Percentiles rank a stretch among this genome's conserved stretches.
These are phyloP conservation scores for Colletotrichum sp. DNA, from an alignment of 2,329 filamentous ascomycete species.

Conservation along the genomic window DNA sequence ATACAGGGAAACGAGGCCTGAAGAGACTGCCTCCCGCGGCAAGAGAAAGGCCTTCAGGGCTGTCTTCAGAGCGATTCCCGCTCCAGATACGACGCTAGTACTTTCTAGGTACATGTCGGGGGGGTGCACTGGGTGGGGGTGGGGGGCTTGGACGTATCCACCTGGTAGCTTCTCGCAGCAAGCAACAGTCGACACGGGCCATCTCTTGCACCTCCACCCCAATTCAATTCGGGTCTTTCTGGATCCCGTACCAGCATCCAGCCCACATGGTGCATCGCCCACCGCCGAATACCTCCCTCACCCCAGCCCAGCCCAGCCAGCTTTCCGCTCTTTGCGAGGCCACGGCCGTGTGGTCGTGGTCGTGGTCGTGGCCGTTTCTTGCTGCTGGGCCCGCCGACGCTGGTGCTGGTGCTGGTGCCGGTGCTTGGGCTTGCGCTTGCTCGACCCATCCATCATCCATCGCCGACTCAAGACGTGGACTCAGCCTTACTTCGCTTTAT, in stretches of 20 bases:
- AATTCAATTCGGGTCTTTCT: neutral
- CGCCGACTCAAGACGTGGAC: neutral
- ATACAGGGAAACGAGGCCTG: neutral
- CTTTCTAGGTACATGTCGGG: neutral
- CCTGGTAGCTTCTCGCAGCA: neutral
- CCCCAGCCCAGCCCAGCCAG: neutral
- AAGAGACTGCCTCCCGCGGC: neutral
- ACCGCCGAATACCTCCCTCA: conserved; percentile 6
- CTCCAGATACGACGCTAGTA: conserved; percentile 4
- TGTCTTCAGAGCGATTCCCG: neutral
- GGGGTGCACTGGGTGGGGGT: neutral
- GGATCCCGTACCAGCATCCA: neutral
- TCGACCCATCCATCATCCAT: neutral
- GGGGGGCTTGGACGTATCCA: neutral
- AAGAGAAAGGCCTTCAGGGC: conserved; percentile 16
- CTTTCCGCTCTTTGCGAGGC: conserved; percentile 12
- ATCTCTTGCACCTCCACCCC: neutral
- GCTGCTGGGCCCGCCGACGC: neutral
- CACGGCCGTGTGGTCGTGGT: neutral
- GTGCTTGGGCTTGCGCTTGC: neutral
- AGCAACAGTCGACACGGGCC: conserved; percentile 10
- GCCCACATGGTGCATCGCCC: conserved; percentile 20
- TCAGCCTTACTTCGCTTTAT: conserved; percentile 20
- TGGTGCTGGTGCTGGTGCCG: neutral
- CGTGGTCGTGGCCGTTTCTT: neutral